Conservation (phyloP, 495 filamentous ascomycete species). For the Annulohypoxylon maeteangense region DNA sequence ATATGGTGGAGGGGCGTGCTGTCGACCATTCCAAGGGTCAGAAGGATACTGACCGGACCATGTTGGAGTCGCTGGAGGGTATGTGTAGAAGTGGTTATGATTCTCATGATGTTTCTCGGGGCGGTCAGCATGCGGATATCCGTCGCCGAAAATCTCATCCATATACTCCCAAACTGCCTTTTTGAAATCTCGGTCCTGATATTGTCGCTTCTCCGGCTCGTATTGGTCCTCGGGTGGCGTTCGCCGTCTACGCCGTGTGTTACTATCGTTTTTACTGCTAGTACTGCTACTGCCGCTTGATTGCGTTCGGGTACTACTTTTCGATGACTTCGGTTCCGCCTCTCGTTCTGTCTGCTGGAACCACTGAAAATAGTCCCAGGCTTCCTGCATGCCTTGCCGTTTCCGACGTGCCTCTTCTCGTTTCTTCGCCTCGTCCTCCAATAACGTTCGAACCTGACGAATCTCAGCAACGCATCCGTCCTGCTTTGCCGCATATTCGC, state of each 20-base stretch:
- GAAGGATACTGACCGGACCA: conserved; percentile 16
- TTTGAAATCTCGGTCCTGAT: conserved; percentile 8
- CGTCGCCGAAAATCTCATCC: conserved; percentile 10
- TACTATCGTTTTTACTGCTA: conserved; percentile 11
- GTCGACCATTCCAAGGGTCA: conserved; percentile 13
- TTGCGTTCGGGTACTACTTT: conserved; percentile 20
- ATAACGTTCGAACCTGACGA: conserved; percentile 29
- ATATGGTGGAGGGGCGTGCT: conserved; percentile 4
- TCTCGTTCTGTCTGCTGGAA: conserved; percentile 34
- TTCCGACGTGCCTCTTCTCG: conserved; percentile 36
- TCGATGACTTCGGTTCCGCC: conserved; percentile 28
- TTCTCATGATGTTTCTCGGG: conserved; percentile 15
- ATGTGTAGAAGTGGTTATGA: conserved; percentile 22
- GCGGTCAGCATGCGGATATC: conserved; percentile 1
- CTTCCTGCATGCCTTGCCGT: conserved; percentile 39
- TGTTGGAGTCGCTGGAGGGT: conserved; percentile 13
- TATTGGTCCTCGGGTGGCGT: conserved; percentile 6
- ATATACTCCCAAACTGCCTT: conserved; percentile 9
- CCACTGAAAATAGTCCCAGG: conserved; percentile 38
- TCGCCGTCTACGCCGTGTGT: conserved; percentile 10
- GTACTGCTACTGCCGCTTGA: conserved; percentile 15
- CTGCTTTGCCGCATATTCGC: conserved; percentile 34
- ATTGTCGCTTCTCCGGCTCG: conserved; percentile 15
- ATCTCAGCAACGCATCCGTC: conserved; percentile 42
- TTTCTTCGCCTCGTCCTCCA: conserved; percentile 43